phyloP scores from a whole-genome alignment of 768 basidiomycete species.

The Cantharellus cinnabarinus region DNA sequence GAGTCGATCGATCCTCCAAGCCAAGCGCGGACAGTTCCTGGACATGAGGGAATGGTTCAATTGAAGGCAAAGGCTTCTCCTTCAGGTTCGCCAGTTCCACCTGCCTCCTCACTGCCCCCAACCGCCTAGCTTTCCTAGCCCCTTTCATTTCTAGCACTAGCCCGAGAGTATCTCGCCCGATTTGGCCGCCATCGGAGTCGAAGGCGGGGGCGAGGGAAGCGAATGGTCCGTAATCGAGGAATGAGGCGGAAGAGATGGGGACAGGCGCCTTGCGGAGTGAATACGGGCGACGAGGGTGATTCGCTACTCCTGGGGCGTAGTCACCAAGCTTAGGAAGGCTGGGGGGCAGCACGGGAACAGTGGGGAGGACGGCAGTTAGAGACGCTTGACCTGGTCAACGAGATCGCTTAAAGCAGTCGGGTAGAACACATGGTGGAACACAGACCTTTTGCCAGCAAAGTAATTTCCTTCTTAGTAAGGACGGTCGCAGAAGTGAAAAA shows the following conservation, averaged over 20 bases:
- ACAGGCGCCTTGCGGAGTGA: constrained; percentile 20
- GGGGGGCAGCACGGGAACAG: constrained; percentile 21
- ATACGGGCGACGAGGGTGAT: constrained; percentile 15
- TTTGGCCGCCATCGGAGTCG: constrained; percentile 54
- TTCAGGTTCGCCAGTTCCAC: background rate
- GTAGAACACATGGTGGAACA: background rate
- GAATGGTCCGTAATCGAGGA: constrained; percentile 56
- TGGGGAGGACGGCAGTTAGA: constrained; percentile 56
- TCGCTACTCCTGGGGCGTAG: constrained; percentile 21
- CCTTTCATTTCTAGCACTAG: background rate
- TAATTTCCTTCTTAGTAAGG: constrained; percentile 12
- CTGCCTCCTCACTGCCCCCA: background rate
- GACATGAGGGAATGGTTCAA: constrained; percentile 13
- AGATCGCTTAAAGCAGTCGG: background rate
- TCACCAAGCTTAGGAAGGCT: constrained; percentile 32
- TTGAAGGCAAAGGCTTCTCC: constrained; percentile 20
- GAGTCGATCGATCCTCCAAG: background rate
- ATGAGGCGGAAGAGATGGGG: constrained; percentile 31
- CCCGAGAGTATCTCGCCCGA: constrained; percentile 35
- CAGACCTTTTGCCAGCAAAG: constrained; percentile 4
- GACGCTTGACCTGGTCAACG: constrained; percentile 24
- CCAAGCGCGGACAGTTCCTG: background rate
- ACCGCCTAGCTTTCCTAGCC: background rate
- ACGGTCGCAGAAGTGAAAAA: constrained; percentile 46
- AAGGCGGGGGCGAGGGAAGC: constrained; percentile 62